Evolutionary conservation across 768 basidiomycete species (phyloP).

Genomic region (Zangia roseola): DNA sequence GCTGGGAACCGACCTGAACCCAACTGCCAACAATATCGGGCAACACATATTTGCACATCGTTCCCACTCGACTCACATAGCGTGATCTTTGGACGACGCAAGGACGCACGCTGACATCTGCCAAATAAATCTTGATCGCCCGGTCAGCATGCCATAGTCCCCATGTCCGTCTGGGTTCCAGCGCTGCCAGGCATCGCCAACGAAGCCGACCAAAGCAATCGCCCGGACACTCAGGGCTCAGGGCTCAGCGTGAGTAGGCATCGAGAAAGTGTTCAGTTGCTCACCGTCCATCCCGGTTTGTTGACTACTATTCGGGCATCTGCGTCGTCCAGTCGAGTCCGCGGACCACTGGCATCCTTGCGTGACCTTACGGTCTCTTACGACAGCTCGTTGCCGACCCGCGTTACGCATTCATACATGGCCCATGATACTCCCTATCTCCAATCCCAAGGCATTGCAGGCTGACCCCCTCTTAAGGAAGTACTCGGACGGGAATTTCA

Average conservation of each 20-base stretch:
- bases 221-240: not conserved
- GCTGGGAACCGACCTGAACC: not conserved
- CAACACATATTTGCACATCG: not conserved
- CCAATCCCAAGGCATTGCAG: slow-evolving; percentile 10
- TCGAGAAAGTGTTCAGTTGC: not conserved
- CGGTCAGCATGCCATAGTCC: not conserved
- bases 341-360: slow-evolving; percentile 1
- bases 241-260: not conserved
- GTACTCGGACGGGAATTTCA: slow-evolving; percentile 15
- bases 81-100: slow-evolving; percentile 13
- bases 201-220: not conserved
- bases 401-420: not conserved
- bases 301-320: not conserved
- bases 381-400: slow-evolving; percentile 21
- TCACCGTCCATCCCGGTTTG: not conserved
- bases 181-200: slow-evolving; percentile 1
- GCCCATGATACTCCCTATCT: slow-evolving; percentile 18
- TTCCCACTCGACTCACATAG: slow-evolving; percentile 14
- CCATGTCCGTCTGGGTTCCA: not conserved
- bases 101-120: not conserved
- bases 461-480: slow-evolving; percentile 14
- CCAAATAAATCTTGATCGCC: slow-evolving; percentile 15
- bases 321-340: not conserved
- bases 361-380: slow-evolving; percentile 17
- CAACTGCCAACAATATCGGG: not conserved